Evolutionary conservation across 2,329 filamentous ascomycete genomes (phyloP).

Genomic region (Ascochyta koolunga): DNA sequence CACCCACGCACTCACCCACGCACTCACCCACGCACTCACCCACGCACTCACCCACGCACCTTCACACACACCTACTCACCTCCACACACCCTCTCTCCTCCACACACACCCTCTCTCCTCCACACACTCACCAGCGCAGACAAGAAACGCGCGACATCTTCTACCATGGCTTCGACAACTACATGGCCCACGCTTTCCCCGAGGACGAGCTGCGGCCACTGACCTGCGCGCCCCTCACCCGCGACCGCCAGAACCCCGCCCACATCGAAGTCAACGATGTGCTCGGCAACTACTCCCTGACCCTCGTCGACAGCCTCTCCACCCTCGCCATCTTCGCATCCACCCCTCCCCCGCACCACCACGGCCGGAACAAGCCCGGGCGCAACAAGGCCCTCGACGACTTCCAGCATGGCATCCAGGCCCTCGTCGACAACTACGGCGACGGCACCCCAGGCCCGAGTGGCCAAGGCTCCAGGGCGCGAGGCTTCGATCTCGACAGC

Average conservation of each 20-base stretch:
- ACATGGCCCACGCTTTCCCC: slow-evolving; percentile 91
- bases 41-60: too few species aligned
- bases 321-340: slow-evolving; percentile 92
- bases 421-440: slow-evolving; percentile 82
- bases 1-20: too few species aligned
- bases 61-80: not conserved
- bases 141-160: slow-evolving; percentile 73
- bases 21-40: too few species aligned
- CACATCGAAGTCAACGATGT: slow-evolving; percentile 93
- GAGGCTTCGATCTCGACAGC: slow-evolving; percentile 92
- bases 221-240: slow-evolving; percentile 80
- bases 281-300: slow-evolving; percentile 94
- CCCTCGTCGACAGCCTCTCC: slow-evolving; percentile 91
- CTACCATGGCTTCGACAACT: slow-evolving; percentile 95
- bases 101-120: not conserved
- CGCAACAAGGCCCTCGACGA: slow-evolving; percentile 55
- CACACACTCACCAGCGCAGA: slow-evolving; percentile 31
- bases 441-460: slow-evolving; percentile 74
- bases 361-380: slow-evolving; percentile 26
- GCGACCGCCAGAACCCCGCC: slow-evolving; percentile 78
- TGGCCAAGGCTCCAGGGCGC: slow-evolving; percentile 73
- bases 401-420: slow-evolving; percentile 80
- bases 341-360: slow-evolving; percentile 64
- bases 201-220: slow-evolving; percentile 94
- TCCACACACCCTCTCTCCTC: not conserved